Conservation (phyloP, 305 asterid genomes). For the Fraxinus sp. region DNA sequence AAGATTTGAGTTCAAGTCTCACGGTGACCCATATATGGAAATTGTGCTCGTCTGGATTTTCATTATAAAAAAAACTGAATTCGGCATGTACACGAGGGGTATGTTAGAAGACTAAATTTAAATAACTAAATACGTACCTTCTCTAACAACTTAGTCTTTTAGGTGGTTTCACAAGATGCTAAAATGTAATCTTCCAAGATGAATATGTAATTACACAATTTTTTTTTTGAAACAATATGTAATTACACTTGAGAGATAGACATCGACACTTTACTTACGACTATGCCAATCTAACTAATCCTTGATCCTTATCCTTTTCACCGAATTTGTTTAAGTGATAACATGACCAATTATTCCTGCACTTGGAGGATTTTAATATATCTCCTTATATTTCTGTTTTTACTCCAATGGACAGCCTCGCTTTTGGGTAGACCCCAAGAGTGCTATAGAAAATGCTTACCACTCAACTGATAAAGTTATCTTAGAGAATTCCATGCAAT, state of each 20-base stretch:
- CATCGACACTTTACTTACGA: too few relatives aligned
- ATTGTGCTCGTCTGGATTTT: not conserved
- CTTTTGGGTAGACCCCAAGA: constrained; percentile 67
- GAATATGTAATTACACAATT: not conserved
- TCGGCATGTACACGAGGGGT: not conserved
- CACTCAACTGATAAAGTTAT: constrained; percentile 57
- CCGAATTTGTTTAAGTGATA: not conserved
- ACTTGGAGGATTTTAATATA: not conserved
- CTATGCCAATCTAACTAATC: not conserved
- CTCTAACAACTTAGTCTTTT: not conserved
- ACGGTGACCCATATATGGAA: not conserved
- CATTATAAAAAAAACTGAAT: not conserved
- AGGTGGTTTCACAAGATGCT: not conserved
- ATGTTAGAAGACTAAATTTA: not conserved
- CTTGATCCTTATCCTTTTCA: not conserved
- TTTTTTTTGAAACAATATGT: too few relatives aligned
- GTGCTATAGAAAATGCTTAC: constrained; percentile 65
- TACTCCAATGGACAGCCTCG: constrained; percentile 47
- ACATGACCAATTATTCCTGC: not conserved
- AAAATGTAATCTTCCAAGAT: not conserved
- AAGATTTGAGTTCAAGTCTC: not conserved
- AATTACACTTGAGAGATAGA: too few relatives aligned
- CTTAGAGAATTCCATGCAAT: constrained; percentile 61
- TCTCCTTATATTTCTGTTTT: not conserved
- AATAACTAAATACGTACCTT: not conserved